Conservation (phyloP, 2,329 filamentous ascomycete genomes). For the Penicillium sp. region DNA sequence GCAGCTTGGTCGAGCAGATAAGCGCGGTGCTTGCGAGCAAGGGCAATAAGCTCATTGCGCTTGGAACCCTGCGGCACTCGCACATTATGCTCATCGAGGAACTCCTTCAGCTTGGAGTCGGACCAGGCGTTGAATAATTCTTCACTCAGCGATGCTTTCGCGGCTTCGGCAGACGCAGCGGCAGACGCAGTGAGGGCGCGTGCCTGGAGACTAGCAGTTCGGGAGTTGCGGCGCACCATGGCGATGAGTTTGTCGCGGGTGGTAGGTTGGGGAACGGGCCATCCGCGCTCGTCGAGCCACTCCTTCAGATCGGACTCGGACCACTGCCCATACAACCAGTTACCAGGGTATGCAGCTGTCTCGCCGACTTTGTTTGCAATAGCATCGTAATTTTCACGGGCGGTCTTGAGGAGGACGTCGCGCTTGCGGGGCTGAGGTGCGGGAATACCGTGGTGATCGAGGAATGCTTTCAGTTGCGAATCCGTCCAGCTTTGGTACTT, state of each 20-base stretch:
- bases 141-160: constrained; percentile 75
- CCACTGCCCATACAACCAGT: constrained; percentile 93
- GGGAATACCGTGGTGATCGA: constrained; percentile 82
- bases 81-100: constrained; percentile 86
- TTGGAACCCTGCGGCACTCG: constrained; percentile 89
- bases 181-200: constrained; percentile 61
- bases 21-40: constrained; percentile 83
- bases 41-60: constrained; percentile 81
- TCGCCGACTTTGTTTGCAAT: constrained; percentile 74
- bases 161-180: constrained; percentile 64
- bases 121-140: constrained; percentile 87
- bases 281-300: constrained; percentile 86
- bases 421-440: constrained; percentile 84
- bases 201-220: constrained; percentile 70
- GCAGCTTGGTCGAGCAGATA: constrained; percentile 54
- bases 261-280: constrained; percentile 79
- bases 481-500: constrained; percentile 71
- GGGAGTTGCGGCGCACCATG: constrained; percentile 84
- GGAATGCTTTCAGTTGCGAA: constrained; percentile 88
- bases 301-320: constrained; percentile 89
- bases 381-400: constrained; percentile 77
- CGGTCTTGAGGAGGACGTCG: constrained; percentile 74
- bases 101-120: constrained; percentile 86
- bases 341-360: constrained; percentile 80
- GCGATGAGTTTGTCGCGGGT: constrained; percentile 86